Base-by-base conservation (phyloP, 192 early-diverging fungal genomes). In the Linnemannia exigua region DNA sequence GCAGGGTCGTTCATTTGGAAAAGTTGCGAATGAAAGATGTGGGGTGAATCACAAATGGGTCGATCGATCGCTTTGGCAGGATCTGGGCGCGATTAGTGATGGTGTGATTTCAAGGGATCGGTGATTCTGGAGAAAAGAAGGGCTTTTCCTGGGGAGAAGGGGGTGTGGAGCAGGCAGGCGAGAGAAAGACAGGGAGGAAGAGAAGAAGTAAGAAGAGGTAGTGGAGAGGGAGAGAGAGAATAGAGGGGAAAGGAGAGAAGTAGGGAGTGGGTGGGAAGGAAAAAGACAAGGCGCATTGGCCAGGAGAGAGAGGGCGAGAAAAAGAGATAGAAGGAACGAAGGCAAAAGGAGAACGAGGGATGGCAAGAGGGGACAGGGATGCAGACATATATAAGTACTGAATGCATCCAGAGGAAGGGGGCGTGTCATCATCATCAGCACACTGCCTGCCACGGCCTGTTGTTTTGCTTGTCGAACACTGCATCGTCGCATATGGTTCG, bases 271-370 rank as follows among this genome's bases (percentile, higher is more conserved):
- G 19, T 17, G 33, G 41, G 67, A 69, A 69, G 12, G 69, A 37
- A 50, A 54, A 33, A 7, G 8, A 35, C 48, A 37, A 15, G n/a
- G 16, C 19, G 35, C 5, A 46, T 46, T 33, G 22, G 47, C 35
- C 47, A 31, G 54, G 74, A 75, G 22, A 63, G 52, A 47, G 33
- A 76, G 77, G 69, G 44, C 71, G 46, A 37, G 47, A 66, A 61
- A 72, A 51, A 33, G 70, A 70, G 25, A 72, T 11, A 70, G 47
- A 72, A 38, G 25, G 67, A 82, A 20, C 9, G 46, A 38, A 70
- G 11, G 14, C 17, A 67, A 11, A 31, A 12, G 61, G 37, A 52
- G 7, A 70, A 37, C 71, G 51, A 61, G 20, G 15, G 47, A 6
- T 44, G 41, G 3, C 41, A 44, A n/a, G 3, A 44, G 41, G 3